Evolutionary conservation across 306 rosid genomes (phyloP).

Genomic region (Vicia villosa): DNA sequence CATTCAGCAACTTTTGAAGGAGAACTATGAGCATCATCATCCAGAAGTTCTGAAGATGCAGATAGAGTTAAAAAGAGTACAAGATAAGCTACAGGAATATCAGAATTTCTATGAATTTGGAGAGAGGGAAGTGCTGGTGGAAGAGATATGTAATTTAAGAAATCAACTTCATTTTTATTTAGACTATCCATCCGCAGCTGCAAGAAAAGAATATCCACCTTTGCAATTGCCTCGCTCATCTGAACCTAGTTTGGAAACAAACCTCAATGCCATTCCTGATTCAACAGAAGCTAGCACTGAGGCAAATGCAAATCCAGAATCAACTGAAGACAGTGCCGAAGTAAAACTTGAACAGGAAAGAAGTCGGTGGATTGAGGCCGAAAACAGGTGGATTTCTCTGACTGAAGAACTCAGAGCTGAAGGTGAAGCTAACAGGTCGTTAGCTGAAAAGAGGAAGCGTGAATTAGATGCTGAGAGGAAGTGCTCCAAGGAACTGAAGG

Average conservation of each 20-base stretch:
- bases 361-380: constrained; percentile 68
- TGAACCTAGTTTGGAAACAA: constrained; percentile 48
- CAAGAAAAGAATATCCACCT: constrained; percentile 48
- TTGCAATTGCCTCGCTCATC: constrained; percentile 57
- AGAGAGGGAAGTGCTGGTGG: constrained; percentile 86
- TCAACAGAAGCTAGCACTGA: constrained; percentile 47
- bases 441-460: constrained; percentile 57
- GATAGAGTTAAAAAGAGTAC: constrained; percentile 70
- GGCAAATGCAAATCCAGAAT: constrained; percentile 53
- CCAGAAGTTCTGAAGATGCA: constrained; percentile 73
- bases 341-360: constrained; percentile 68
- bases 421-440: constrained; percentile 68
- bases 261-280: constrained; percentile 55
- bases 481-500: constrained; percentile 73
- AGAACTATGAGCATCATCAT: constrained; percentile 77
- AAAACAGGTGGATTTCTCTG: constrained; percentile 81
- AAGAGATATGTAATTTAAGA: constrained; percentile 82
- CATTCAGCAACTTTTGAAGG: constrained; percentile 71
- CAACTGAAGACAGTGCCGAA: constrained; percentile 51
- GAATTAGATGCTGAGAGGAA: constrained; percentile 80
- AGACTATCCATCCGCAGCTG: constrained; percentile 56
- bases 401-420: constrained; percentile 75
- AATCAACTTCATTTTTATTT: constrained; percentile 74
- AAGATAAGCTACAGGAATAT: constrained; percentile 66
- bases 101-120: constrained; percentile 69